phyloP scores from a whole-genome alignment of 352 stramenopile species.

The Phytophthora multivora region DNA sequence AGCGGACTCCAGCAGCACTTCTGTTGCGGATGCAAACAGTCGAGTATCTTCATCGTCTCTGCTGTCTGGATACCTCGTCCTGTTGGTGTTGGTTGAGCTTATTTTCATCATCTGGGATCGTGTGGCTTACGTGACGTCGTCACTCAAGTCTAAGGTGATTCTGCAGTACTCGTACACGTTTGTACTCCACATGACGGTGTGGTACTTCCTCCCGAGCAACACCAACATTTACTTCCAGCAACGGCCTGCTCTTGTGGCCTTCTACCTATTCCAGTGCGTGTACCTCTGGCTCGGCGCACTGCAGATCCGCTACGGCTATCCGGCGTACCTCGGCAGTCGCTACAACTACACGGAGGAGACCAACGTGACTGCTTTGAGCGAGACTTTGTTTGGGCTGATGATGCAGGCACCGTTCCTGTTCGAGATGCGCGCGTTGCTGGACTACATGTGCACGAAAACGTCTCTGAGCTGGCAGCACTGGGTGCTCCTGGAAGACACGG shows the following conservation, averaged over 20 bases:
- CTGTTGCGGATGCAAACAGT: slow-evolving; percentile 47
- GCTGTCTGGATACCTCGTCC: slow-evolving; percentile 87
- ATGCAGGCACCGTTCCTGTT: slow-evolving; percentile 88
- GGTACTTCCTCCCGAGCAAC: slow-evolving; percentile 75
- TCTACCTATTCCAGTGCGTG: slow-evolving; percentile 82
- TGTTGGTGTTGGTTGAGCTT: slow-evolving; percentile 80
- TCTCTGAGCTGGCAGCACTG: slow-evolving; percentile 83
- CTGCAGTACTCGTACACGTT: slow-evolving; percentile 81
- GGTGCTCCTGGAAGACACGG: slow-evolving; percentile 85
- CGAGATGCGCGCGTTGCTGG: slow-evolving; percentile 84
- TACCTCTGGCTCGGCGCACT: slow-evolving; percentile 80
- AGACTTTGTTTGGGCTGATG: slow-evolving; percentile 75
- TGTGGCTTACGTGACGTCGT: slow-evolving; percentile 79
- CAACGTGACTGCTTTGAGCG: slow-evolving; percentile 50
- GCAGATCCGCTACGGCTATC: slow-evolving; percentile 89
- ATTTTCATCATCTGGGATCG: slow-evolving; percentile 88
- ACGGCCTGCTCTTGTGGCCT: slow-evolving; percentile 65
- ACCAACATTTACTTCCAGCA: slow-evolving; percentile 85
- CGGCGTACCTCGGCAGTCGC: slow-evolving; percentile 78
- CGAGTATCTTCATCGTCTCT: slow-evolving; percentile 73
- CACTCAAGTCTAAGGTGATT: slow-evolving; percentile 72
- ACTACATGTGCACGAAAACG: slow-evolving; percentile 89
- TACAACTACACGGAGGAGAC: slow-evolving; percentile 75
- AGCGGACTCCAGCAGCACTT: slow-evolving; percentile 41
- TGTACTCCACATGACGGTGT: slow-evolving; percentile 72